Base-by-base conservation (phyloP, 2,329 filamentous ascomycete genomes). In the Monosporascus sp. region DNA sequence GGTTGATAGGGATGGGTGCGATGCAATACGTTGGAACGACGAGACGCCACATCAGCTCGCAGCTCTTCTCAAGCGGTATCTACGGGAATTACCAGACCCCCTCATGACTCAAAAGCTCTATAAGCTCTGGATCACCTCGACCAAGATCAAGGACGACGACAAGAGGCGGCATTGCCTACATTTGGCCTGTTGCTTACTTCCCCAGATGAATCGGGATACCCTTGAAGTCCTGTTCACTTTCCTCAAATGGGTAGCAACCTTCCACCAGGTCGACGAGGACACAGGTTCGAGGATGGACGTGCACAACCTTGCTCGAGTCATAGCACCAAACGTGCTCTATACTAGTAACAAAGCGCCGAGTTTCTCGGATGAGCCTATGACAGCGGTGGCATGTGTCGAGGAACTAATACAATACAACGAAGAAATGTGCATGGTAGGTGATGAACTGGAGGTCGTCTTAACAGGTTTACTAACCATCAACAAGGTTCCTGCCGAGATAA, bases 241-340 rank as follows among this genome's bases (percentile, higher is more conserved):
- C 79, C 80, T 99, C 47, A 96, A 96, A 66, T 99, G 94, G 93
- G 91, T 92, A 5, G 91, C 92, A 5, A 96, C 92, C 2, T 99
- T 99, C 76, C 93, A 95, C 58, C 92, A 97, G 66, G 86, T 99
- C 16, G 94, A 99, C 64, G 94, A 99, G 66, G 94, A 99, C 69
- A 89, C 88, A 22, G 94, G 94, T 26, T 97, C 93, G 63, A 97
- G 97, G 79, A 99, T 99, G 94, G 94, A 99, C 69, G 89, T 96
- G 51, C 91, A 96, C 76, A 99, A 99, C 66, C 81, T 99, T 58
- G 91, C 94, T 3, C 97, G 95, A 3, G 94, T 99, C 58, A 97
- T 99, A 71, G 92, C 93, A 5, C 94, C 94, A 0, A 99, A 99
- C 65, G 91, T 99, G 57, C 80, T 97, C 14, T 92, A 89, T 63